Conservation (phyloP, 2,329 filamentous ascomycete genomes). For the Corynespora cassiicola region DNA sequence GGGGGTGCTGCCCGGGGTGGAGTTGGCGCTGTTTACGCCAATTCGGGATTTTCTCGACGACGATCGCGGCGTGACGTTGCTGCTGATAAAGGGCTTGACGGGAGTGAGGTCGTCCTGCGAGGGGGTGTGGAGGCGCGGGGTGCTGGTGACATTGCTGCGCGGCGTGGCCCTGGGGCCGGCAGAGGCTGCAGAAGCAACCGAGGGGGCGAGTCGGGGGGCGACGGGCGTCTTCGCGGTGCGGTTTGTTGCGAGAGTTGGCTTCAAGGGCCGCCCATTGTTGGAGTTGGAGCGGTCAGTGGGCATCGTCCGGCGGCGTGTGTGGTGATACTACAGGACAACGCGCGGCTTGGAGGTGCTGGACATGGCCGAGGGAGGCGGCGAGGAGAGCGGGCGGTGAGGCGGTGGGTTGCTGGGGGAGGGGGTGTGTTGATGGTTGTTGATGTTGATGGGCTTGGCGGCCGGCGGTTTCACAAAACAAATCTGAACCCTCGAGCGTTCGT, state of each 20-base stretch:
- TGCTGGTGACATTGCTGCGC: constrained; percentile 32
- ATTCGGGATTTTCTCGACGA: constrained; percentile 72
- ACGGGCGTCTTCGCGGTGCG: constrained; percentile 63
- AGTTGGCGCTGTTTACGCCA: constrained; percentile 68
- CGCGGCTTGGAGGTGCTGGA: too few species aligned
- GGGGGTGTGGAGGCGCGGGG: constrained; percentile 41
- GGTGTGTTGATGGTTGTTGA: constrained; percentile 29
- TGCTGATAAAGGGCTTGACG: constrained; percentile 63
- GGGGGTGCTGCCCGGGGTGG: constrained; percentile 70
- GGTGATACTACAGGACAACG: too few species aligned
- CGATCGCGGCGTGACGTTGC: constrained; percentile 80
- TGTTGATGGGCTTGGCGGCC: constrained; percentile 18
- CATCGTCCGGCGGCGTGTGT: constrained; percentile 38
- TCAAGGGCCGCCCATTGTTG: constrained; percentile 65
- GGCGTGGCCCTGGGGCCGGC: constrained; percentile 33
- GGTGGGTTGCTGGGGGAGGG: constrained; percentile 30
- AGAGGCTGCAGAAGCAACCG: constrained; percentile 38
- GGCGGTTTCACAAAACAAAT: constrained; percentile 19
- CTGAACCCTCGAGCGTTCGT: not conserved
- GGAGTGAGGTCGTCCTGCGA: constrained; percentile 61
- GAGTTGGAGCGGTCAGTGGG: constrained; percentile 50
- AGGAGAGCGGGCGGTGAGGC: too few species aligned
- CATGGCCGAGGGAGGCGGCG: constrained; percentile 38
- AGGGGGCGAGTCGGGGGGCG: constrained; percentile 64
- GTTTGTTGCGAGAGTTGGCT: constrained; percentile 71